Conservation (phyloP, 1,284 basidiomycete species). For the Cryptococcus sp. region DNA sequence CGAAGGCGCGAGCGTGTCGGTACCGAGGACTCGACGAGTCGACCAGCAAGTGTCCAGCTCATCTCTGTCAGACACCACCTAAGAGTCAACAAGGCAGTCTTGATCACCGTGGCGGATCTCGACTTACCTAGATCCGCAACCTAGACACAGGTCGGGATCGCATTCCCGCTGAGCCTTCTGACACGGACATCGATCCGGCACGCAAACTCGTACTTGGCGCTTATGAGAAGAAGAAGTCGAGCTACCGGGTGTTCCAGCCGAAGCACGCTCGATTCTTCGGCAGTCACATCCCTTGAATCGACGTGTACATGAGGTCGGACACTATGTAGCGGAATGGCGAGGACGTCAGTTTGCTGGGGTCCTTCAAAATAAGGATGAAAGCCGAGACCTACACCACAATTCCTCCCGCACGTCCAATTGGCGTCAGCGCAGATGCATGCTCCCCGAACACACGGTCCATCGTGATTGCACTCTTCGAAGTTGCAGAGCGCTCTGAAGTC, state of each 20-base stretch:
- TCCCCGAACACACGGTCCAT: slow-evolving; percentile 12
- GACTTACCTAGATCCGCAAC: slow-evolving; percentile 20
- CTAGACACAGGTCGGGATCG: slow-evolving; percentile 19
- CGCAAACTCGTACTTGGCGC: slow-evolving; percentile 5
- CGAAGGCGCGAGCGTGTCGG: not conserved
- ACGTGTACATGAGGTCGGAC: slow-evolving; percentile 4
- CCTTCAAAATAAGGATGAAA: not conserved
- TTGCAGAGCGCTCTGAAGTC: not conserved
- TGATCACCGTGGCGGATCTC: too few relatives aligned
- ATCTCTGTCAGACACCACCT: not conserved
- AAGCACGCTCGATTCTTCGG: not conserved
- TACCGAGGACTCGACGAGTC: too few relatives aligned
- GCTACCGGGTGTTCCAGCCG: too few relatives aligned
- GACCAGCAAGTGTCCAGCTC: not conserved
- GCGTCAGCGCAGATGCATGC: slow-evolving; percentile 12
- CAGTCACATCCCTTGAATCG: slow-evolving; percentile 11
- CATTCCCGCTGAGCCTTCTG: slow-evolving; percentile 13
- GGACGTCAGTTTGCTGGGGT: too few relatives aligned
- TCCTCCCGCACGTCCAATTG: slow-evolving; percentile 16
- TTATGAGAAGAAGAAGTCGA: too few relatives aligned
- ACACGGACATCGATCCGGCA: slow-evolving; percentile 16
- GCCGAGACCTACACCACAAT: slow-evolving; percentile 13
- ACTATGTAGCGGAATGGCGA: slow-evolving; percentile 4
- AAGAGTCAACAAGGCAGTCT: too few relatives aligned
- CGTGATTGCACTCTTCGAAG: slow-evolving; percentile 12